Base-by-base conservation (phyloP, 768 basidiomycete genomes). In the Coprinopsis strossmayeri region DNA sequence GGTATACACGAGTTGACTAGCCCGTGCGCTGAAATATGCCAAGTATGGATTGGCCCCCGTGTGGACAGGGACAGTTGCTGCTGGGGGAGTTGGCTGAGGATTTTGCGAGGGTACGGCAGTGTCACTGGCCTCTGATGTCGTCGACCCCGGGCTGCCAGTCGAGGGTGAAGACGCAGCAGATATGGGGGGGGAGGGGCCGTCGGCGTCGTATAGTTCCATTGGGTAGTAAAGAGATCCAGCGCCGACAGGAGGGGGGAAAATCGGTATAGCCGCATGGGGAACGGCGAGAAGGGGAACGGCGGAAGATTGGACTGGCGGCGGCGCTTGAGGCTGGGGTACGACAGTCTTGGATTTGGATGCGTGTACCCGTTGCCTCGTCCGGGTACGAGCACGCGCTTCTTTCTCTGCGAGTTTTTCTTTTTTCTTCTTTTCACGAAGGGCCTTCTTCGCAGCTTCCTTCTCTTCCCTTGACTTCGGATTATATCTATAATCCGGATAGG, bases 401-500 rank as follows among this genome's bases (percentile, higher is more conserved):
- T 32, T 32, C 30, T 32, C 15, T 15, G 30, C 30, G 59, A 24
- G 63, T 62, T 45, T 73, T 72, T 41, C 68, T 71, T 45, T 68
- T 66, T 53, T 64, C 60, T 47, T 68, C 73, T 50, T 42, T 25
- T 25, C 23, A 7, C 18, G 7, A 23, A 7, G 11, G n/a, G n/a
- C n/a, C n/a, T n/a, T 18, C 37, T 67, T 67, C 27, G 68, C 65
- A 45, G 68, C 70, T 21, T 65, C 65, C 54, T 73, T 79, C 39
- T 72, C 68, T 40, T 76, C 76, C 57, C 72, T 78, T 59, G 71
- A 81, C 60, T 70, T 66, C 0, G 82, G 82, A 43, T 67, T 65
- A 50, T 77, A 84, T 17, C 74, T 72, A 57, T 84, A 85, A 21
- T 67, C 64, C 1, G 83, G 83, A 54, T 79, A 81, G 54, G 61